Evolutionary conservation across 1,284 basidiomycete species (phyloP), one percentile per base, ranked within the genome.

Genomic region (Neonothopanus nambi): DNA sequence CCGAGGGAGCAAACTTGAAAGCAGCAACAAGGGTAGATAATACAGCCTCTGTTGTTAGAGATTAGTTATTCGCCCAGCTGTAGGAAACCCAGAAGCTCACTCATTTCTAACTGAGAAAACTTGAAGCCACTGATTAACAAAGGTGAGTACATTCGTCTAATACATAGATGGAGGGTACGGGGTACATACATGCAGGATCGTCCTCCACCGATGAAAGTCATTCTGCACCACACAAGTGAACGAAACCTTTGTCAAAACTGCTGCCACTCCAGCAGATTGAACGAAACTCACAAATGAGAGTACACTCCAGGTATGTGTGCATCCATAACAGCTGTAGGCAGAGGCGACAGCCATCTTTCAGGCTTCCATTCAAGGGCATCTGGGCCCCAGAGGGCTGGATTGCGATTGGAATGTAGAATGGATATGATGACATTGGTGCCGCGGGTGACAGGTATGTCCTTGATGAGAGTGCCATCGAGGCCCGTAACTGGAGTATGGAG

Each of bases 311-410:
- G 55, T 18, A 49, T 50, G 15, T 18, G 46, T 8, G 55, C 55
- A 11, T 57, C 42, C 6, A 41, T 24, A 13, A 57, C 11, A 37
- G 56, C 60, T 15, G 57, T 36, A 2, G 67, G 67, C 15, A 69
- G 57, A 15, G 67, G 63, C 23, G 55, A 51, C 12, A 70, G 59
- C 68, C 69, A 72, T 15, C 70, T 58, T 37, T 70, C 66, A 11
- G 70, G 70, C 37, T 68, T 70, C 68, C 69, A 72, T 44, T 70
- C 67, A 18, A 61, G 46, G 13, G 67, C 63, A 51, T 71, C 69
- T 35, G 56, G 50, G 3, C 70, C 70, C 71, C 70, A 73, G 2
- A 71, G 41, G 0, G 56, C 54, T 26, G 65, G 64, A 48, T 70
- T 63, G 30, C 65, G 57, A 48, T 71, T 71, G 8, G 60, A 45